Evolutionary conservation across 805 yeast genomes (phyloP), one percentile per base, ranked within the genome.

Genomic region (Lipomyces starkeyi): DNA sequence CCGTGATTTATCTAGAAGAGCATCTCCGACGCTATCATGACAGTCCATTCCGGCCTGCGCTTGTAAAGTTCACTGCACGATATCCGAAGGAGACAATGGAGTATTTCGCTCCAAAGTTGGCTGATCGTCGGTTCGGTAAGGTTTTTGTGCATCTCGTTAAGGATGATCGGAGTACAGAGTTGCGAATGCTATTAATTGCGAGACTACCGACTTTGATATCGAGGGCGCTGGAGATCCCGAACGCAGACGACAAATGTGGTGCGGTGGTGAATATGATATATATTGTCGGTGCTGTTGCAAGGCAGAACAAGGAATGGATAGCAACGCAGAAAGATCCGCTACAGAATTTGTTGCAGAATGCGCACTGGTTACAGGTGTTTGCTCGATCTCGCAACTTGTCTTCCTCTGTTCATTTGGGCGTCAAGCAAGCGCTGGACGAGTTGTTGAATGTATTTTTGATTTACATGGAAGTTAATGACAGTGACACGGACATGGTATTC

Each of bases 41-140:
- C 55, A 91, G 98, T 0, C 98, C 98, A 2, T 93, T 95, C 82
- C 84, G 99, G 71, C 84, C 82, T n/a, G 97, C 99, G 2, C 86
- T 94, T 58, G 93, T 96, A 7, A 90, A 89, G 76, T 95, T 90
- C 75, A 80, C 95, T 78, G 87, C 93, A 77, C 82, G 97, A 68
- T 94, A 93, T 77, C 87, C 96, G 1, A 85, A 84, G 29, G 90
- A 93, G 71, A 85, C 96, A 3, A 82, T 87, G 61, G 87, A 86
- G 35, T 91, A 88, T 75, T 93, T 91, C 79, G 80, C 85, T 43
- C 85, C 85, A 35, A 88, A 89, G 74, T 84, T 90, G n/a, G 77
- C 84, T 85, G 87, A 87, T 61, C 82, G 97, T 64, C 80, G 82
- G 74, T 83, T 82, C 74, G 97, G 90, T 70, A 83, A 87, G 25